phyloP scores from a whole-genome alignment of 495 filamentous ascomycete species.

The Penicillium tannophilum region DNA sequence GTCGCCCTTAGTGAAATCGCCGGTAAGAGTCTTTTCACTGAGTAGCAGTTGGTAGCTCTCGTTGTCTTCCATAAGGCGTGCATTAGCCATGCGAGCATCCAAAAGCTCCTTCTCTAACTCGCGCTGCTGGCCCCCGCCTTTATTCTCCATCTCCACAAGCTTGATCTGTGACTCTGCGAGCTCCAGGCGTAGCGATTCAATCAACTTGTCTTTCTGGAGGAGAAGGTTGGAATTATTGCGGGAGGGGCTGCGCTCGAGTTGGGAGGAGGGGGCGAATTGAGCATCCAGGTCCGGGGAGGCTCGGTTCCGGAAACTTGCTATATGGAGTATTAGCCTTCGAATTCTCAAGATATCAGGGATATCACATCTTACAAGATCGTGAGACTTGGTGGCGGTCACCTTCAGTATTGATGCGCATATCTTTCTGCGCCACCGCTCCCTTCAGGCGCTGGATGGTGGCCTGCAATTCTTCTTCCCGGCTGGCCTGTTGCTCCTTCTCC shows the following conservation, averaged over 20 bases:
- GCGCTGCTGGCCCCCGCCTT: constrained; percentile 78
- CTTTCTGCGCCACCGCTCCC: constrained; percentile 77
- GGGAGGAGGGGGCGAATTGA: constrained; percentile 86
- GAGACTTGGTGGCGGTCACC: constrained; percentile 65
- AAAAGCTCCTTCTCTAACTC: constrained; percentile 87
- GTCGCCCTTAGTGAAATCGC: constrained; percentile 85
- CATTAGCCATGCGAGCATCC: constrained; percentile 91
- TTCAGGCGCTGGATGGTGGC: constrained; percentile 85
- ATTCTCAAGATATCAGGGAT: neutral
- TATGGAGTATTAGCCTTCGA: constrained; percentile 34
- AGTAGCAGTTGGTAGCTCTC: constrained; percentile 96
- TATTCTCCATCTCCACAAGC: constrained; percentile 90
- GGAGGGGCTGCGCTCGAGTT: constrained; percentile 77
- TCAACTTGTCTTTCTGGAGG: constrained; percentile 92
- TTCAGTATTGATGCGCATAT: constrained; percentile 58
- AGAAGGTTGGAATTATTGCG: constrained; percentile 84
- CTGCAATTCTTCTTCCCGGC: constrained; percentile 86
- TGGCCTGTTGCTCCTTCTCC: constrained; percentile 85
- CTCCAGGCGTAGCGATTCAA: constrained; percentile 88
- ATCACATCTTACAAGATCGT: constrained; percentile 63
- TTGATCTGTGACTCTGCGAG: constrained; percentile 95
- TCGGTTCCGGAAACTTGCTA: constrained; percentile 57
- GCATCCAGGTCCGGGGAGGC: constrained; percentile 55
- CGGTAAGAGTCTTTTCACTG: constrained; percentile 89
- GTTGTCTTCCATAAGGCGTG: constrained; percentile 95